Percentiles rank a stretch among this genome's conserved stretches.
phyloP scores from a whole-genome alignment of 2,329 filamentous ascomycete genomes.

The Colletotrichum sp. region DNA sequence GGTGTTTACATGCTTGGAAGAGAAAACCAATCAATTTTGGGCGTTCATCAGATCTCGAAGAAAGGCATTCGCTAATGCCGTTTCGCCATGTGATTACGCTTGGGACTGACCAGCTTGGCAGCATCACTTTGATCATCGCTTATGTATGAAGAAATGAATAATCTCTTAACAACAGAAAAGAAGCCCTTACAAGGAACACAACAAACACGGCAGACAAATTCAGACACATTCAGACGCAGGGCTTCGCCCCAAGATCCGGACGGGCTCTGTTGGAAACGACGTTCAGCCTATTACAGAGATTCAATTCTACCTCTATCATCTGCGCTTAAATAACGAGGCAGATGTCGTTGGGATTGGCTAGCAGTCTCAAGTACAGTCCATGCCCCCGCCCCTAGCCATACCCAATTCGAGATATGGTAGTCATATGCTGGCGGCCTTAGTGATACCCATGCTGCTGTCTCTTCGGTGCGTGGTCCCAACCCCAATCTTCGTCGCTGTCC shows the following conservation, averaged over 20 bases:
- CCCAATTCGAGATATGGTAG: no score
- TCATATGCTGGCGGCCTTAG: no score
- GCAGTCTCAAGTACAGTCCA: neutral
- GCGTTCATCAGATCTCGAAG: no score
- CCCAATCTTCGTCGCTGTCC: no score
- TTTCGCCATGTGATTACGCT: neutral
- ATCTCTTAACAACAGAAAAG: neutral
- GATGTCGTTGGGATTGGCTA: neutral
- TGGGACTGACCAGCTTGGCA: no score
- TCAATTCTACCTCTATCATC: neutral
- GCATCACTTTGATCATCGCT: neutral
- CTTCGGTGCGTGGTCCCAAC: no score
- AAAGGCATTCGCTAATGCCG: accelerated
- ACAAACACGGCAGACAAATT: accelerated
- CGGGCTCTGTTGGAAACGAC: neutral
- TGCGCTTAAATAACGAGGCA: accelerated
- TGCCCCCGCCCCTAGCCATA: no score
- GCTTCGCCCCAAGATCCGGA: neutral
- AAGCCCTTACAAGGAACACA: neutral
- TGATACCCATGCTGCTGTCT: no score
- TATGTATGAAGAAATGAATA: neutral
- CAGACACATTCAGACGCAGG: accelerated
- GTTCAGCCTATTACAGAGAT: no score
- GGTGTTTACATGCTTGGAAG: neutral
- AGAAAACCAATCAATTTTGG: neutral